Evolutionary conservation across 2,329 filamentous ascomycete genomes (phyloP).

Genomic region (Aschersonia sp.): DNA sequence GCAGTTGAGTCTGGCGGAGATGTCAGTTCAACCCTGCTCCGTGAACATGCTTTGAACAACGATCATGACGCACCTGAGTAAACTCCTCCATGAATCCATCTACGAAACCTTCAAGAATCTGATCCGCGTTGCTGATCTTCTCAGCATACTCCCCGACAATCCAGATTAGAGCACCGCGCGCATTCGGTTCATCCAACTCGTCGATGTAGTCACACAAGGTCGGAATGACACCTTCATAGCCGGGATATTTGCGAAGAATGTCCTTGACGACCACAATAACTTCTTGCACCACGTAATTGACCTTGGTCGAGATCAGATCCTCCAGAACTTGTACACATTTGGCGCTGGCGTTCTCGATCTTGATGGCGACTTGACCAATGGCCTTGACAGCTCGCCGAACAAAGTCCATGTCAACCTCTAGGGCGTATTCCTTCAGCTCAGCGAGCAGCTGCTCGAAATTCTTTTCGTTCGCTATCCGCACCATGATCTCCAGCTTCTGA

Average conservation of each 20-base stretch:
- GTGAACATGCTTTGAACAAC: background rate
- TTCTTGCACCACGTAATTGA: conserved; percentile 98
- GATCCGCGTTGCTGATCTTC: conserved; percentile 97
- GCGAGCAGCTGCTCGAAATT: conserved; percentile 92
- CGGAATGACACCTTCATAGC: conserved; percentile 95
- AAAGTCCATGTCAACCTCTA: conserved; percentile 99
- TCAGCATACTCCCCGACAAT: conserved; percentile 98
- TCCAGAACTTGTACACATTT: conserved; percentile 90
- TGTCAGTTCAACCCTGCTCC: conserved; percentile 2
- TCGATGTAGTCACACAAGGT: conserved; percentile 95
- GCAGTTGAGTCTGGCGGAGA: conserved; percentile 65
- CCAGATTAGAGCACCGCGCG: conserved; percentile 87
- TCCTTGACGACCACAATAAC: conserved; percentile 99
- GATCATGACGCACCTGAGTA: conserved; percentile 50
- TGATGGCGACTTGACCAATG: conserved; percentile 96
- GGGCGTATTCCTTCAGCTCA: conserved; percentile 90
- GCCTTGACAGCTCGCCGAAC: conserved; percentile 87
- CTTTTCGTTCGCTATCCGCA: conserved; percentile 92
- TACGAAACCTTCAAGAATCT: conserved; percentile 82
- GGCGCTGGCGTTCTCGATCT: conserved; percentile 89
- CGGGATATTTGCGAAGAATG: conserved; percentile 92
- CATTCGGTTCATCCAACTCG: conserved; percentile 87
- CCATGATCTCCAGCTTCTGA: conserved; percentile 97
- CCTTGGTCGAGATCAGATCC: conserved; percentile 91
- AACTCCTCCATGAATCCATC: conserved; percentile 95